These are phyloP conservation scores for Penicillium digitatum DNA, from an alignment of 2,329 filamentous ascomycete genomes.

Conservation along the genomic window DNA sequence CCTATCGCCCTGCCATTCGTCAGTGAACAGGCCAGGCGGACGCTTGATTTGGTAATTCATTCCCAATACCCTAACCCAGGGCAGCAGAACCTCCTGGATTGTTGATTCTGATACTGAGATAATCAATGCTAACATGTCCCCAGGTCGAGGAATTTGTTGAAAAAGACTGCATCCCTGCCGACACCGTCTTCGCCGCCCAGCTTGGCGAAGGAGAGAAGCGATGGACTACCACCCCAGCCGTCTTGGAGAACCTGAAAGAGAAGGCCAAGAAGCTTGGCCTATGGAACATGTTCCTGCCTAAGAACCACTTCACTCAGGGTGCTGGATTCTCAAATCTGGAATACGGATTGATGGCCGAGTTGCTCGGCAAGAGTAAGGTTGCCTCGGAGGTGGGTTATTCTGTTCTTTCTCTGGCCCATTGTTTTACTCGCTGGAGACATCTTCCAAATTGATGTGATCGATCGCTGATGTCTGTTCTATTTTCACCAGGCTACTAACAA, in stretches of 20 bases:
- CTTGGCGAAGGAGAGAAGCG: constrained; percentile 70
- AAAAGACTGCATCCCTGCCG: constrained; percentile 86
- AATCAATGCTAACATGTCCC: background rate
- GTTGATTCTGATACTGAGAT: no score
- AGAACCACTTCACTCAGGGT: constrained; percentile 91
- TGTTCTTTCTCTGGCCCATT: constrained; percentile 5
- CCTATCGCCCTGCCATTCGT: constrained; percentile 61
- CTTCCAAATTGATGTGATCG: background rate
- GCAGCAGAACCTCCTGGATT: background rate
- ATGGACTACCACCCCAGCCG: constrained; percentile 73
- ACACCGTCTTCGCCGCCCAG: constrained; percentile 74
- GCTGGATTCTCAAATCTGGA: constrained; percentile 93
- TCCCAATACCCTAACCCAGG: background rate
- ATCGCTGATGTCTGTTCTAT: background rate
- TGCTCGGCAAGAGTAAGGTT: constrained; percentile 77
- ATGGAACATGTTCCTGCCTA: constrained; percentile 98
- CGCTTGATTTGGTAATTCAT: constrained; percentile 65
- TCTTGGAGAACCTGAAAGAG: constrained; percentile 85
- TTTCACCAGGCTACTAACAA: constrained; percentile 70
- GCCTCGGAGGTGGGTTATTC: constrained; percentile 62
- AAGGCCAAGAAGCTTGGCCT: constrained; percentile 79
- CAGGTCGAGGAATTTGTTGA: constrained; percentile 93
- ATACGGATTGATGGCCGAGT: constrained; percentile 96
- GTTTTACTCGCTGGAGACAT: background rate
- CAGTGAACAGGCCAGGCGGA: constrained; percentile 78